phyloP scores from a whole-genome alignment of 345 rosid genomes.

The Heritiera fomes region DNA sequence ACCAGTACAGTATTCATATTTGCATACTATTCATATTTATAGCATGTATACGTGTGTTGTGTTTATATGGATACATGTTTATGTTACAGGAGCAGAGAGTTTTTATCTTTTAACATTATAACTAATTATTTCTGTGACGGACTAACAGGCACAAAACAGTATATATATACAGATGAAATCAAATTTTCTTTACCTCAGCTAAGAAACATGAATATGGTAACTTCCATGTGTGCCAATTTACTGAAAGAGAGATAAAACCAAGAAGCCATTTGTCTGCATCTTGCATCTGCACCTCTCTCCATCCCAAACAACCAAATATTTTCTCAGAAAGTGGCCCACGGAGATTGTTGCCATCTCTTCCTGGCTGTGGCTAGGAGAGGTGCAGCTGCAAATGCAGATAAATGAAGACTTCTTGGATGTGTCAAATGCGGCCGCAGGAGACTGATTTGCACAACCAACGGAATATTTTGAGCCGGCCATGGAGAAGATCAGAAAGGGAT shows the following conservation, averaged over 20 bases:
- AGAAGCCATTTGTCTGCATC: background rate
- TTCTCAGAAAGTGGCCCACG: background rate
- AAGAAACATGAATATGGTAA: background rate
- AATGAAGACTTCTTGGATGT: constrained; percentile 23
- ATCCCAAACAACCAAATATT: background rate
- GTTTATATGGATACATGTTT: too few relatives aligned
- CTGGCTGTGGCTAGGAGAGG: constrained; percentile 31
- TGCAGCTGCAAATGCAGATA: constrained; percentile 65
- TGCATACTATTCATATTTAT: too few relatives aligned
- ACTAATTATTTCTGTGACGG: too few relatives aligned
- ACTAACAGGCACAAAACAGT: background rate
- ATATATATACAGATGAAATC: background rate
- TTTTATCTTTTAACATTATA: too few relatives aligned
- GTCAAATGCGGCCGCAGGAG: background rate
- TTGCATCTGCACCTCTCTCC: background rate
- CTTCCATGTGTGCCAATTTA: background rate
- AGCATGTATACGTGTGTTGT: too few relatives aligned
- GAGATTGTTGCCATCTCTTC: background rate
- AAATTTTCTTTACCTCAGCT: background rate
- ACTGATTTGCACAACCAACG: background rate
- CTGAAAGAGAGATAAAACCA: background rate
- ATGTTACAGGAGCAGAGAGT: too few relatives aligned
- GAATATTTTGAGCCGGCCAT: background rate
- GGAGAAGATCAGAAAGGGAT: background rate
- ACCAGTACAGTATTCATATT: too few relatives aligned